These are phyloP conservation scores for Luffa acutangula DNA, from an alignment of 306 rosid species.

Conservation along the genomic window DNA sequence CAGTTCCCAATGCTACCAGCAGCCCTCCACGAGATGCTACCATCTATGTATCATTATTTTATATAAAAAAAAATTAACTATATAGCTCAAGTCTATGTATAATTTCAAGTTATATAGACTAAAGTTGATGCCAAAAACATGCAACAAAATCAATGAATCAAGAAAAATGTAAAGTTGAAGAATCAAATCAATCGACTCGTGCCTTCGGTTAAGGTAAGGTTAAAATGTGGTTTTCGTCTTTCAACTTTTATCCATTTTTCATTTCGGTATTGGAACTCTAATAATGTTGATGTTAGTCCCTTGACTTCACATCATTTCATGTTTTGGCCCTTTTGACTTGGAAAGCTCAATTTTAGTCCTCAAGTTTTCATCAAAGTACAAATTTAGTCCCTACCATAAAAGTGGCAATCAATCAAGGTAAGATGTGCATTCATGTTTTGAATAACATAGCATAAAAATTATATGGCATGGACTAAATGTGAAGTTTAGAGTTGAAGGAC, in stretches of 20 bases:
- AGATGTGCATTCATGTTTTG: not conserved
- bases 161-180: not conserved
- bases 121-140: not conserved
- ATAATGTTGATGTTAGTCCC: not conserved
- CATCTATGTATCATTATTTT: slow-evolving; percentile 26
- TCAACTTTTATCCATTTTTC: not conserved
- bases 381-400: not conserved
- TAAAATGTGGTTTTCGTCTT: not conserved
- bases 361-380: not conserved
- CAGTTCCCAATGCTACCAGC: slow-evolving; percentile 54
- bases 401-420: not conserved
- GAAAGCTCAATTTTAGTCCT: not conserved
- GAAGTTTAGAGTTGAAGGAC: not conserved
- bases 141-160: not conserved
- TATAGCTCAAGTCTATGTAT: not conserved
- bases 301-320: too few species aligned
- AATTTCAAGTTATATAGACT: not conserved
- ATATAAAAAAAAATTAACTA: not conserved
- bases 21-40: slow-evolving; percentile 47
- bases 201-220: not conserved
- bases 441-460: not conserved
- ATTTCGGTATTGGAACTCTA: not conserved
- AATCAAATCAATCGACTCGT: not conserved
- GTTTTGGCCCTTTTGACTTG: not conserved
- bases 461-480: not conserved